A percentile compares a stretch with the other conserved stretches of the same genome.
Conservation (phyloP, 148 eudicot species). For the Chenopodium album region DNA sequence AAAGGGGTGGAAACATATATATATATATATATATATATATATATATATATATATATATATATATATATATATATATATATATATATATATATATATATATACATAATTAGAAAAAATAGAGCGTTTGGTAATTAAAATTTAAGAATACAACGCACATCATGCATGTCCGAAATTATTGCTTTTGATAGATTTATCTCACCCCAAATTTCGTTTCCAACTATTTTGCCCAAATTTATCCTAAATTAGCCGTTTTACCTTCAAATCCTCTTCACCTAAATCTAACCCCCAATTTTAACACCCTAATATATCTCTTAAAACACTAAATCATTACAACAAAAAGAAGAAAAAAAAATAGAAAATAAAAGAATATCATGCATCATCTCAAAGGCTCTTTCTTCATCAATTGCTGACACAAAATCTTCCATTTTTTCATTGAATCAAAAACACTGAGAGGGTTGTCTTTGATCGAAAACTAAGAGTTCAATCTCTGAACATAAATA, state of each 20-base stretch:
- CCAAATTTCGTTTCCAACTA: constrained; percentile 14
- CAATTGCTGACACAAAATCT: constrained; percentile 28
- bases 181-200: constrained; percentile 10
- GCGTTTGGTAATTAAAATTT: too few relatives aligned
- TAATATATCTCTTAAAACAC: constrained; percentile 11
- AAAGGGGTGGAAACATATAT: too few relatives aligned
- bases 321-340: not conserved
- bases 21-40: too few relatives aligned
- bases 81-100: too few relatives aligned
- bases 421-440: constrained; percentile 24
- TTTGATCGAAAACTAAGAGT: not conserved
- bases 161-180: constrained; percentile 11
- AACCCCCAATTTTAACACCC: constrained; percentile 11
- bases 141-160: not conserved
- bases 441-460: not conserved
- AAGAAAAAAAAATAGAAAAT: not conserved
- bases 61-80: too few relatives aligned
- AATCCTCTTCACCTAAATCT: constrained; percentile 15
- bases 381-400: constrained; percentile 14
- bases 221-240: constrained; percentile 1
- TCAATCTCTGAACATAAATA: not conserved
- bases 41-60: too few relatives aligned
- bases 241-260: constrained; percentile 16
- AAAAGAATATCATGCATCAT: not conserved
- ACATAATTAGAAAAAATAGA: too few relatives aligned